Base-by-base conservation (phyloP, 768 basidiomycete genomes). In the Pleurotus tuoliensis region DNA sequence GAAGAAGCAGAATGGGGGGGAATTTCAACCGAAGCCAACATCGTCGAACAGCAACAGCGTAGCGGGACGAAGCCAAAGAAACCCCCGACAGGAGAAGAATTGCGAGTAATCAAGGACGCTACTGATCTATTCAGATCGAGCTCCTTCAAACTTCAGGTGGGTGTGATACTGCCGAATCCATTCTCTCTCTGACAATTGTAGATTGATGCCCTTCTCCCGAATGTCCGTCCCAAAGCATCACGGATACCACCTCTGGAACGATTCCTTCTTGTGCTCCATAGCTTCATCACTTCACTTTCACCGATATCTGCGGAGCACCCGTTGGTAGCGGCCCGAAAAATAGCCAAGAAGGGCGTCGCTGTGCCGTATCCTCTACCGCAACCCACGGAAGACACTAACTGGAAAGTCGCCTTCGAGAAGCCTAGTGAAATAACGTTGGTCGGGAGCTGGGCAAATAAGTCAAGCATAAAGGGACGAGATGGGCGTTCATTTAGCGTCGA, bases 381-480 rank as follows among this genome's bases (percentile, higher is more conserved):
- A 20, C 92, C 91, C 0, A 78, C 83, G 0, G 82, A 88, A 66
- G 89, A 91, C 37, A 84, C 86, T 0, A 93, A 94, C 56, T 97
- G 94, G 94, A 93, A 85, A 50, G 86, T 97, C 18, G 79, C 84
- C 0, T 97, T 90, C 63, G 84, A 89, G 60, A 80, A 77, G 44
- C 95, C 94, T 1, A 77, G 73, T 22, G 90, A 93, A 56, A 82
- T 96, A 16, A 76, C 82, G 5, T 70, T 98, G 3, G 85, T 87
- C 1, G 94, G 95, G 11, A 93, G 91, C 61, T 98, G 94, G 93
- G 82, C 86, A 0, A 88, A 90, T 58, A 84, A 86, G 63, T 75
- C 87, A 8, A 76, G 81, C 52, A 87, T 92, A 44, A 92, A 89
- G 65, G 79, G 78, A 43, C 87, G 83, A 59, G 90, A 88, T 63